Percentiles rank a stretch among this genome's conserved stretches.
phyloP scores from a whole-genome alignment of 2,329 filamentous ascomycete genomes.

The Aschersonia sp. region DNA sequence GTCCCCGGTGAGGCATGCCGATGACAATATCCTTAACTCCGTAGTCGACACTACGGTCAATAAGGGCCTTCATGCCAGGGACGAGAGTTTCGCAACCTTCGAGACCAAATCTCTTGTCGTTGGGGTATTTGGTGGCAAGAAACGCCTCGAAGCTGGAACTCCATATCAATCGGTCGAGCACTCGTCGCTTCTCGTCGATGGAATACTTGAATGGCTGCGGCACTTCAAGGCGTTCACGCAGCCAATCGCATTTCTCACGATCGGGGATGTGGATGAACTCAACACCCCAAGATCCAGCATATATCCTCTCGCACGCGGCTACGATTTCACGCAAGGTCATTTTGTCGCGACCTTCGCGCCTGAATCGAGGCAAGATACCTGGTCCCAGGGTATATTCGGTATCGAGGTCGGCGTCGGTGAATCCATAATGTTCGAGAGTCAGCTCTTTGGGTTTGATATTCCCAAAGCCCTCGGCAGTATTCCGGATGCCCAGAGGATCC shows the following conservation, averaged over 20 bases:
- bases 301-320: slow-evolving; percentile 81
- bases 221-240: slow-evolving; percentile 86
- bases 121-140: slow-evolving; percentile 93
- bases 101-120: slow-evolving; percentile 97
- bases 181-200: slow-evolving; percentile 93
- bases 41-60: slow-evolving; percentile 95
- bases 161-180: slow-evolving; percentile 96
- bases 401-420: slow-evolving; percentile 86
- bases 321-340: slow-evolving; percentile 96
- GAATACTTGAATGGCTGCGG: slow-evolving; percentile 94
- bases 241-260: slow-evolving; percentile 95
- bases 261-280: slow-evolving; percentile 99
- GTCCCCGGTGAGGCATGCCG: slow-evolving; percentile 97
- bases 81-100: slow-evolving; percentile 96
- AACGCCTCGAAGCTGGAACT: slow-evolving; percentile 95
- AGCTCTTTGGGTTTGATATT: slow-evolving; percentile 86
- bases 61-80: slow-evolving; percentile 97
- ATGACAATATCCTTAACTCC: slow-evolving; percentile 99
- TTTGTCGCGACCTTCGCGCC: slow-evolving; percentile 74
- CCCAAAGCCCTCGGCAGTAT: slow-evolving; percentile 58
- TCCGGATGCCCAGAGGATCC: slow-evolving; percentile 86
- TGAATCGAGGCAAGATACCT: slow-evolving; percentile 89
- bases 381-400: slow-evolving; percentile 84
- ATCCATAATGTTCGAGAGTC: slow-evolving; percentile 84
- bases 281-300: slow-evolving; percentile 93